phyloP scores from a whole-genome alignment of 2,329 filamentous ascomycete genomes.

The Diaporthe helianthi region DNA sequence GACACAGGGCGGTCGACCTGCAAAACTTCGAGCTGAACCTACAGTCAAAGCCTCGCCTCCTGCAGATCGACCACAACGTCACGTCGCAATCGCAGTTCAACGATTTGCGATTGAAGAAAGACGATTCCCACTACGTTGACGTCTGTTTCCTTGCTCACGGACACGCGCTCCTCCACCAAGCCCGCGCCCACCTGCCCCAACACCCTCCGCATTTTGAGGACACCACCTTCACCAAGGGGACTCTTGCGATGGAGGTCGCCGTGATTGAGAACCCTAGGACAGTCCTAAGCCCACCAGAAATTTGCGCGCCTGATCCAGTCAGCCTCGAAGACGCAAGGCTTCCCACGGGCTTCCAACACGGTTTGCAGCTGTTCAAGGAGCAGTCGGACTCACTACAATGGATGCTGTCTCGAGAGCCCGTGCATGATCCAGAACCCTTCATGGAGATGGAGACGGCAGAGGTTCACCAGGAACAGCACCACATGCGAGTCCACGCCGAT shows the following conservation, averaged over 20 bases:
- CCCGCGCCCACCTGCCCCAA: conserved; percentile 23
- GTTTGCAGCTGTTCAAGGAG: conserved; percentile 36
- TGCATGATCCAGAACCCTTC: neutral
- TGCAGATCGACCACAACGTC: conserved; percentile 30
- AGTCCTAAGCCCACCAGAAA: neutral
- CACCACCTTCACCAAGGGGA: neutral
- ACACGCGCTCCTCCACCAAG: conserved; percentile 31
- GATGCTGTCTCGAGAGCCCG: conserved; percentile 40
- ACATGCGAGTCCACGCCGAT: conserved; percentile 16
- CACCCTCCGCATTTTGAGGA: conserved; percentile 24
- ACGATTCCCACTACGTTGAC: conserved; percentile 16
- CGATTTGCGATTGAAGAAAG: neutral
- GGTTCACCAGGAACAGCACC: conserved; percentile 33
- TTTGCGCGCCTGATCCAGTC: conserved; percentile 10
- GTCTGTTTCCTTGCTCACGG: conserved; percentile 24
- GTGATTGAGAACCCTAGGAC: conserved; percentile 29
- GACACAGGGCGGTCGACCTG: conserved; percentile 13
- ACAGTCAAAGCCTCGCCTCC: conserved; percentile 5
- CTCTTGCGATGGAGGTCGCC: conserved; percentile 25
- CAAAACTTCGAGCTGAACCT: neutral
- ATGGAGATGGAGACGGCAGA: conserved; percentile 50
- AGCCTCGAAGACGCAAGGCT: neutral
- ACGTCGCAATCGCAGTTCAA: neutral
- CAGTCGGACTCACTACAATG: conserved; percentile 38
- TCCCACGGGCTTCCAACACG: conserved; percentile 27